Evolutionary conservation across 177 flowering plant genomes (phyloP).

Genomic region (Vitis hybrid): DNA sequence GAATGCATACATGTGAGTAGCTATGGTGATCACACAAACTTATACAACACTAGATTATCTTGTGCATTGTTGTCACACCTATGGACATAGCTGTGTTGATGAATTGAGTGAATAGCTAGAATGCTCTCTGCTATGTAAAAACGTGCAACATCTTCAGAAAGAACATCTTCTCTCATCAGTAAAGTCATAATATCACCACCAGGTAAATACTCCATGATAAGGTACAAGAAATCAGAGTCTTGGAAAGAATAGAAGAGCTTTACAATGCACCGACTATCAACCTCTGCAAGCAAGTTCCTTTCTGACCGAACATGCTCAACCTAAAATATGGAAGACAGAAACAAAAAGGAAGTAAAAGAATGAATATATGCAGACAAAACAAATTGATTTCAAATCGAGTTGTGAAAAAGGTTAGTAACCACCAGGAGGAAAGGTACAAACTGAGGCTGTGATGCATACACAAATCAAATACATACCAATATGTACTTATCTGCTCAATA

Average conservation of each 20-base stretch:
- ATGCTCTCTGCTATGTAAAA: slow-evolving; percentile 91
- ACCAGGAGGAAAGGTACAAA: too few relatives aligned
- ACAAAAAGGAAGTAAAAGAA: not conserved
- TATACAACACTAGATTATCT: not conserved
- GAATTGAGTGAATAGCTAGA: slow-evolving; percentile 84
- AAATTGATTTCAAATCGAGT: not conserved
- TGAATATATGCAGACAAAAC: not conserved
- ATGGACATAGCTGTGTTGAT: slow-evolving; percentile 80
- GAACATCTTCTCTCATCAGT: slow-evolving; percentile 80
- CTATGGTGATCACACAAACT: too few relatives aligned
- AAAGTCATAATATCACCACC: slow-evolving; percentile 96
- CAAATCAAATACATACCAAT: too few relatives aligned
- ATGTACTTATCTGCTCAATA: too few relatives aligned
- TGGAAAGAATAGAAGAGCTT: slow-evolving; percentile 85
- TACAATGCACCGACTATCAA: slow-evolving; percentile 89
- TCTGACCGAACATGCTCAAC: slow-evolving; percentile 95
- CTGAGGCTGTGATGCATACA: too few relatives aligned
- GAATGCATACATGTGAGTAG: too few relatives aligned
- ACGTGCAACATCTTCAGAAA: slow-evolving; percentile 81
- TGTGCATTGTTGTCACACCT: slow-evolving; percentile 41
- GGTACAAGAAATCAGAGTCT: slow-evolving; percentile 86
- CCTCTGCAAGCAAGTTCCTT: slow-evolving; percentile 88
- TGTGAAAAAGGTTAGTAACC: not conserved
- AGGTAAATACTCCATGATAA: slow-evolving; percentile 95
- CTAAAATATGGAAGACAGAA: slow-evolving; percentile 28